These are phyloP conservation scores for Cordyceps cateniannulata DNA, from an alignment of 2,329 filamentous ascomycete genomes.

Conservation along the genomic window DNA sequence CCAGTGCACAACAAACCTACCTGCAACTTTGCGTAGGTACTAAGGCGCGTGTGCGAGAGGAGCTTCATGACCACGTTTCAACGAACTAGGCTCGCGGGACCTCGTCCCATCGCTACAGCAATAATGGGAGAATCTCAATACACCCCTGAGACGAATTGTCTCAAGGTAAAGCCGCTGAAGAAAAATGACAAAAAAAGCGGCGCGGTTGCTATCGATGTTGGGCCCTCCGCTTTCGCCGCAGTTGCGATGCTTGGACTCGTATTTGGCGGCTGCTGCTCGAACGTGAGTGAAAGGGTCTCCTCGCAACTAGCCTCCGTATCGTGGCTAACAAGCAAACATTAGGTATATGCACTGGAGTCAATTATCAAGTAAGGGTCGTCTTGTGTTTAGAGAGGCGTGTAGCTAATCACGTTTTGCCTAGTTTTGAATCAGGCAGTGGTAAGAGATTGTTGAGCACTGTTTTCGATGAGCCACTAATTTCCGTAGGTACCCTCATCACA, in stretches of 20 bases:
- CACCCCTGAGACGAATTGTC: no score
- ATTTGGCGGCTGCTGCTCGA: slow-evolving; percentile 92
- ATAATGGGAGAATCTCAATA: not conserved
- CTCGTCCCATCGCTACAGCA: not conserved
- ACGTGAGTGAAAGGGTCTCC: slow-evolving; percentile 50
- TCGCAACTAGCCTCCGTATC: not conserved
- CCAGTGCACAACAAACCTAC: no score
- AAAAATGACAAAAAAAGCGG: not conserved
- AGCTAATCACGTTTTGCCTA: slow-evolving; percentile 28
- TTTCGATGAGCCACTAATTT: slow-evolving; percentile 15
- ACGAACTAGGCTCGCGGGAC: not conserved
- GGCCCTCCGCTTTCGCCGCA: slow-evolving; percentile 44
- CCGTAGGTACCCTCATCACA: slow-evolving; percentile 70
- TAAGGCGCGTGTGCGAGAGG: no score
- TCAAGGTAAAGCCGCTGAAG: not conserved
- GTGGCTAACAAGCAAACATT: slow-evolving; percentile 18
- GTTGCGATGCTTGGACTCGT: slow-evolving; percentile 73
- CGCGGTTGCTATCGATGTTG: slow-evolving; percentile 5
- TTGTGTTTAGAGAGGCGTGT: slow-evolving; percentile 7
- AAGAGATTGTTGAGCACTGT: slow-evolving; percentile 21
- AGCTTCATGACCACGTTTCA: no score
- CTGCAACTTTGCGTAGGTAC: no score
- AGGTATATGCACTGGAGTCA: slow-evolving; percentile 94
- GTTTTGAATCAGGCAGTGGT: slow-evolving; percentile 80
- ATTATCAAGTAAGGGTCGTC: slow-evolving; percentile 72